Evolutionary conservation across 495 filamentous ascomycete species (phyloP), one percentile per base, ranked within the genome.

Genomic region (Podospora anserina): DNA sequence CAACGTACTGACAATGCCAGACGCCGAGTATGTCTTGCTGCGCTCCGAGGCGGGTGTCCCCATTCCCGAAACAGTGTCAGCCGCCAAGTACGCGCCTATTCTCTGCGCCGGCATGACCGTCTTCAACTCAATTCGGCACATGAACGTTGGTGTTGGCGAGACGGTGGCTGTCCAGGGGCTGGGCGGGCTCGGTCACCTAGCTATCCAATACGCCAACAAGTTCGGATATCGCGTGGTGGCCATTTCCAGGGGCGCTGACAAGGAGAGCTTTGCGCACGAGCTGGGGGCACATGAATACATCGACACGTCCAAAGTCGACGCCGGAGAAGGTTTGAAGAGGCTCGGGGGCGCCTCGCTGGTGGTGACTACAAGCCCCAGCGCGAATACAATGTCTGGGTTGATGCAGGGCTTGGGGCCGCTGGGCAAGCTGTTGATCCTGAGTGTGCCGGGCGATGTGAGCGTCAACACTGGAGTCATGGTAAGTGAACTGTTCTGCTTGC

Each of bases 41-140:
- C 83, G 86, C 28, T 76, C 78, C n/a, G 89, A 92, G 73, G 86
- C 90, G 26, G 87, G 77, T 0, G 88, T 89, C 0, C 80, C 79
- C n/a, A 81, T 92, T 59, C 89, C 89, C 5, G 68, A 76, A 5
- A 78, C 86, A 60, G 77, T 86, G 34, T 82, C 89, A 70, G 82
- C 89, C 0, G 88, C 83, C 11, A 79, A 87, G 68, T 86, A 82
- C 65, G 89, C 89, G 0, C 89, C 90, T 0, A 82, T 91, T 16
- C 85, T 92, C 23, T 92, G 90, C 77, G 89, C 90, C 2, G 90
- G 89, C 61, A 84, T 91, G 60, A 90, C 89, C 28, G 86, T 88
- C 49, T 92, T 91, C 85, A 91, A 91, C 79, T 82, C 83, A 5
- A 87, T 92, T 59, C 85, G 89, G 26, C 82, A 85, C 58, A 83